phyloP scores from a whole-genome alignment of 768 basidiomycete species.

The Omphalotus guepiniiformis region DNA sequence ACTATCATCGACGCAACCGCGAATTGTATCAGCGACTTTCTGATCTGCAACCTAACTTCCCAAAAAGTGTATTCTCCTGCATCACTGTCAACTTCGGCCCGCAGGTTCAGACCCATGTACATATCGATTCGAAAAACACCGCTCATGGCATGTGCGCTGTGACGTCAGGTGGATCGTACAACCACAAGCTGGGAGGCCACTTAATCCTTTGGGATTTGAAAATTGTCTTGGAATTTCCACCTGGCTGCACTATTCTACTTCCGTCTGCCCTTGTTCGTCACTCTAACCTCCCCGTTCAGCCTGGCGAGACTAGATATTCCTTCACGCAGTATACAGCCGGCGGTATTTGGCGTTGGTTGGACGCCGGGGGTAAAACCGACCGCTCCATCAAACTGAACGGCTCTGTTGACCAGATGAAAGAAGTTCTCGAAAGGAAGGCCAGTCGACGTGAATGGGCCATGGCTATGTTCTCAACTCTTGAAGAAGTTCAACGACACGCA shows the following conservation, averaged over 20 bases:
- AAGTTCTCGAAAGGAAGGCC: too few relatives aligned
- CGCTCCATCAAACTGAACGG: too few relatives aligned
- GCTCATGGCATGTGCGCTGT: conserved; percentile 18
- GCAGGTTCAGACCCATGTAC: background rate
- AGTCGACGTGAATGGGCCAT: too few relatives aligned
- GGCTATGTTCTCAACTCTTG: too few relatives aligned
- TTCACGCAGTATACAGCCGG: conserved; percentile 11
- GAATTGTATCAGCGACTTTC: too few relatives aligned
- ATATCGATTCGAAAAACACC: conserved; percentile 17
- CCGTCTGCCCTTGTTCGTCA: conserved; percentile 12
- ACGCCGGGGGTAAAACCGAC: conserved; percentile 1
- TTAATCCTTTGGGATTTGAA: conserved; percentile 14
- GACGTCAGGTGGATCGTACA: conserved; percentile 14
- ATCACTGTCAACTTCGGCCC: conserved; percentile 1
- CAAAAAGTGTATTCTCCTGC: conserved; percentile 15
- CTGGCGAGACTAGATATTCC: conserved; percentile 8
- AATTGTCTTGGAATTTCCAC: conserved; percentile 8
- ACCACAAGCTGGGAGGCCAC: conserved; percentile 14
- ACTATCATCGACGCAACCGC: too few relatives aligned
- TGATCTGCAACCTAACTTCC: too few relatives aligned
- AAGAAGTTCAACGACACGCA: too few relatives aligned
- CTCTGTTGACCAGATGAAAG: too few relatives aligned
- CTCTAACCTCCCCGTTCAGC: background rate
- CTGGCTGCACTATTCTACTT: conserved; percentile 11
- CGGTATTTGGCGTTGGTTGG: conserved; percentile 13